A percentile compares a stretch with the other conserved stretches of the same genome.
These are phyloP conservation scores for Coniochaeta sp. DNA, from an alignment of 2,329 filamentous ascomycete species.

Conservation along the genomic window DNA sequence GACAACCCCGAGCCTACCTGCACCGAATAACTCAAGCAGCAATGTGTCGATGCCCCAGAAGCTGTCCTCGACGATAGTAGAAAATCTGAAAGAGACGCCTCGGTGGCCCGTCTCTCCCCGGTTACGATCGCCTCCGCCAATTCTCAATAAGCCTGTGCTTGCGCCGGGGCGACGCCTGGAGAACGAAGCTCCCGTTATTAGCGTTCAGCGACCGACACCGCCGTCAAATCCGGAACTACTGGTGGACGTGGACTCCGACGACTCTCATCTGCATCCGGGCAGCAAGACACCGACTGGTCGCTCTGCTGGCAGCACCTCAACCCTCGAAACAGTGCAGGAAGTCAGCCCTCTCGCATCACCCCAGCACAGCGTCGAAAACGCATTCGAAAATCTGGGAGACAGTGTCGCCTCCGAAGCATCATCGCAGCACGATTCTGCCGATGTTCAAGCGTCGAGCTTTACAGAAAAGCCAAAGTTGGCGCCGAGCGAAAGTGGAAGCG, in stretches of 20 bases:
- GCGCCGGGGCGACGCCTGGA: slow-evolving; percentile 39
- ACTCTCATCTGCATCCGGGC: slow-evolving; percentile 40
- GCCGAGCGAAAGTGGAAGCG: slow-evolving; percentile 55
- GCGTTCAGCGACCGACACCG: slow-evolving; percentile 43
- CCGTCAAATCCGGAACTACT: slow-evolving; percentile 30
- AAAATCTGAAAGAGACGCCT: slow-evolving; percentile 47
- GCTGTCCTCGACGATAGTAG: slow-evolving; percentile 33
- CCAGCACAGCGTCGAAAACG: slow-evolving; percentile 35
- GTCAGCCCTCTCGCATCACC: slow-evolving; percentile 72
- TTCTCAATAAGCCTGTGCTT: slow-evolving; percentile 37
- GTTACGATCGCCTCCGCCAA: slow-evolving; percentile 68
- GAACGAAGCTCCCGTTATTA: slow-evolving; percentile 44
- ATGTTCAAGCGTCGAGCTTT: slow-evolving; percentile 30
- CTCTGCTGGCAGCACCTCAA: slow-evolving; percentile 42
- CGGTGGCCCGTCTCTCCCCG: slow-evolving; percentile 75
- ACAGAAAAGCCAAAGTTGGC: slow-evolving; percentile 40
- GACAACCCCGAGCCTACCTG: slow-evolving; percentile 56
- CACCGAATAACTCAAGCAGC: slow-evolving; percentile 51
- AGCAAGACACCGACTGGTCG: slow-evolving; percentile 55
- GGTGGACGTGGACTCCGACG: slow-evolving; percentile 48
- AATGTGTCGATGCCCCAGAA: slow-evolving; percentile 62
- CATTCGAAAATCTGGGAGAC: slow-evolving; percentile 44
- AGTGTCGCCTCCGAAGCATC: slow-evolving; percentile 24
- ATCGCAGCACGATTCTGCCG: slow-evolving; percentile 33
- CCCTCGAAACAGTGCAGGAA: slow-evolving; percentile 87